A percentile compares a stretch with the other conserved stretches of the same genome.
Evolutionary conservation across 1,284 basidiomycete species (phyloP).

Genomic region (Cutaneotrichosporon spelunceum): DNA sequence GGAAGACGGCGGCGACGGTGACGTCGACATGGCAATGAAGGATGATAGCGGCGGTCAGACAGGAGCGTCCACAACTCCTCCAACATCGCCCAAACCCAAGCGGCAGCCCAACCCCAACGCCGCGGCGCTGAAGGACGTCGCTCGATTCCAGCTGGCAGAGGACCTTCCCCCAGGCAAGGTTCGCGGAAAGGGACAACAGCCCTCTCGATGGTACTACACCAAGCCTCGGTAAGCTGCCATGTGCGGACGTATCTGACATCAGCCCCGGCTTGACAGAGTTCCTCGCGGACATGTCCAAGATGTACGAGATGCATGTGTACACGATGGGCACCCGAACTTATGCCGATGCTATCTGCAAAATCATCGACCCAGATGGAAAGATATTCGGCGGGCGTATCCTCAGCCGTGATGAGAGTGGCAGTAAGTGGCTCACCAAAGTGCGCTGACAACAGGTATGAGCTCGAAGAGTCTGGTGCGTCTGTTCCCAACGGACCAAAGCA

Average conservation of each 20-base stretch:
- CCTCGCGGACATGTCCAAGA: slow-evolving; percentile 64
- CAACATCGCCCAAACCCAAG: slow-evolving; percentile 20
- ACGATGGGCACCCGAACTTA: slow-evolving; percentile 98
- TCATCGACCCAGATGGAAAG: slow-evolving; percentile 83
- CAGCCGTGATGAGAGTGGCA: slow-evolving; percentile 91
- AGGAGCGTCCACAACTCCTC: slow-evolving; percentile 26
- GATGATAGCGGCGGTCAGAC: slow-evolving; percentile 58
- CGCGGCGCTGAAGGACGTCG: slow-evolving; percentile 68
- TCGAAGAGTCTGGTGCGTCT: slow-evolving; percentile 84
- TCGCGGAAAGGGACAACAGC: slow-evolving; percentile 49
- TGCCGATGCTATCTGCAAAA: slow-evolving; percentile 88
- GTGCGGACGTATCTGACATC: slow-evolving; percentile 15
- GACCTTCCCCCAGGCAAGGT: slow-evolving; percentile 60
- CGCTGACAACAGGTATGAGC: slow-evolving; percentile 36
- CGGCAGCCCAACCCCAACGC: slow-evolving; percentile 46
- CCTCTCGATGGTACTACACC: slow-evolving; percentile 82
- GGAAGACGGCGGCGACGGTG: not conserved
- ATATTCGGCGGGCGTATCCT: slow-evolving; percentile 84
- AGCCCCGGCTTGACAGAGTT: slow-evolving; percentile 87
- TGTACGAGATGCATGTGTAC: slow-evolving; percentile 99
- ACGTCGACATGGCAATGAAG: slow-evolving; percentile 38
- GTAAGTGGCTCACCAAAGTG: slow-evolving; percentile 42
- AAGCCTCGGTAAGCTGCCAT: slow-evolving; percentile 73
- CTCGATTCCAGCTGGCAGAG: slow-evolving; percentile 75
- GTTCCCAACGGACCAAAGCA: slow-evolving; percentile 94